phyloP scores from a whole-genome alignment of 495 filamentous ascomycete species.

The Podospora didyma region DNA sequence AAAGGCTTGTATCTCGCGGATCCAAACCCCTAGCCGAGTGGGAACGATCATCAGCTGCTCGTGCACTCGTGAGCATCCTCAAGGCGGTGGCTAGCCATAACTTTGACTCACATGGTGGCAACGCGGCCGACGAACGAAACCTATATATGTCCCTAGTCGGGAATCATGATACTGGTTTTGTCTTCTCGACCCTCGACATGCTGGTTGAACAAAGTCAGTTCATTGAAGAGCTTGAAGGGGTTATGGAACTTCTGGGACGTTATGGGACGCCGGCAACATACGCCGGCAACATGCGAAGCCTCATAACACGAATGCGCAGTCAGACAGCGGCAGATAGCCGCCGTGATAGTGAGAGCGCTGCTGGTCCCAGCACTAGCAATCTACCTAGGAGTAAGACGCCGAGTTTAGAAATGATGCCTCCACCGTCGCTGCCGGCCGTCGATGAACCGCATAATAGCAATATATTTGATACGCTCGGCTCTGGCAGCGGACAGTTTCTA shows the following conservation, averaged over 20 bases:
- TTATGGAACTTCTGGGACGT: constrained; percentile 25
- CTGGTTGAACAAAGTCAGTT: constrained; percentile 36
- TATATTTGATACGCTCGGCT: not conserved
- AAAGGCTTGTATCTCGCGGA: constrained; percentile 30
- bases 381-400: constrained; percentile 17
- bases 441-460: not conserved
- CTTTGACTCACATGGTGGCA: constrained; percentile 22
- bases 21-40: constrained; percentile 27
- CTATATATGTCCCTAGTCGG: constrained; percentile 38
- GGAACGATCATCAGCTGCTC: constrained; percentile 36
- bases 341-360: constrained; percentile 2
- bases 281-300: constrained; percentile 24
- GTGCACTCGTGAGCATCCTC: constrained; percentile 37
- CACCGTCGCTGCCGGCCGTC: not conserved
- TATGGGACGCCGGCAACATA: constrained; percentile 25
- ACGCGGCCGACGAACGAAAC: constrained; percentile 24
- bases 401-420: constrained; percentile 1
- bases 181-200: constrained; percentile 31
- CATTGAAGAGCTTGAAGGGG: constrained; percentile 27
- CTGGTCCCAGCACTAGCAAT: not conserved
- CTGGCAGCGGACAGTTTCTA: constrained; percentile 10
- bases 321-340: constrained; percentile 5
- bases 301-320: constrained; percentile 29
- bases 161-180: constrained; percentile 32
- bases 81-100: constrained; percentile 31